Evolutionary conservation across 768 basidiomycete genomes (phyloP), one percentile per base, ranked within the genome.

Genomic region (Lentinula sp.): DNA sequence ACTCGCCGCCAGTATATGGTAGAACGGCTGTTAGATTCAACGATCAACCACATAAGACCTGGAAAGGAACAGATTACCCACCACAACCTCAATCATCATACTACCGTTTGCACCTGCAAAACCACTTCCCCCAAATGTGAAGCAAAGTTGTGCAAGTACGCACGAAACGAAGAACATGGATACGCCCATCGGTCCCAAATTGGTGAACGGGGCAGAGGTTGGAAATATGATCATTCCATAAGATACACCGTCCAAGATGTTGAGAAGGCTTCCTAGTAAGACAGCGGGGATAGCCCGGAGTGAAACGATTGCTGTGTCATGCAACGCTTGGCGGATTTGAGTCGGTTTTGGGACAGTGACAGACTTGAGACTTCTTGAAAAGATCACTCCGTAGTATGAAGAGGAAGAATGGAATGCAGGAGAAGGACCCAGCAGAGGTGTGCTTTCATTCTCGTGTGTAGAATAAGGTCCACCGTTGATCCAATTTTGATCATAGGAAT

Each of bases 71-170:
- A 33, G 37, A 15, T 33, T 56, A 41, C 88, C 48, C 70, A 93
- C 91, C 65, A 98, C 95, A 10, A 95, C 93, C 74, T 98, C 96
- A 63, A 99, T 98, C 94, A 98, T 97, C 94, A 95, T 94, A 64
- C 91, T 93, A 6, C 91, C 93, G 73, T 93, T 95, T 1, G 89
- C 93, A 54, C 91, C 92, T 8, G 86, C 86, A 71, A 99, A 97
- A 23, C 86, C 87, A 65, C 90, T 94, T 4, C 91, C 96, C 4
- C 94, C 95, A 8, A 87, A 72, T 1, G 90, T 88, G 72, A 93
- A 98, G 0, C 89, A 83, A 23, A 97, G 74, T 48, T 48, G 55
- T 20, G 41, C 36, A 41, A 56, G 8, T 20, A 76, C 85, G 67
- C 69, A 88, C 80, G 91, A 86, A 18, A 94, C 81, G 71, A 95